These are phyloP conservation scores for Terana coerulea DNA, from an alignment of 768 basidiomycete genomes.

Conservation along the genomic window DNA sequence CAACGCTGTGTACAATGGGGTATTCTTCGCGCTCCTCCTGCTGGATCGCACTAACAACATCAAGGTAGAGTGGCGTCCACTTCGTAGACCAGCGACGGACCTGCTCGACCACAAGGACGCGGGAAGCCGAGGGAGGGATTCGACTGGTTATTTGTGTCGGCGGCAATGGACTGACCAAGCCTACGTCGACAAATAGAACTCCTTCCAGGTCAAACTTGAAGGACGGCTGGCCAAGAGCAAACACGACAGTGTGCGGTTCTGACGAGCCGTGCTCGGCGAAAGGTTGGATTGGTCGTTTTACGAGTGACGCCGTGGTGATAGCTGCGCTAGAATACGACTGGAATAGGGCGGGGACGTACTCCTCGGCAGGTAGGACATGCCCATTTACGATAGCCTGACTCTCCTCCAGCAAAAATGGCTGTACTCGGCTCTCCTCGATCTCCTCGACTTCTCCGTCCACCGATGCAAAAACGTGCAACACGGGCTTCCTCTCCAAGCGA, in stretches of 20 bases:
- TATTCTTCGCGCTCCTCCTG: conserved; percentile 36
- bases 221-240: conserved; percentile 59
- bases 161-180: conserved; percentile 67
- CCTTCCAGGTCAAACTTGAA: conserved; percentile 46
- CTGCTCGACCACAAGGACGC: conserved; percentile 82
- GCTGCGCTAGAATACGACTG: conserved; percentile 67
- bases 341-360: conserved; percentile 32
- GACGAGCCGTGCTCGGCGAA: conserved; percentile 47
- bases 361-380: conserved; percentile 24
- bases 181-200: conserved; percentile 59
- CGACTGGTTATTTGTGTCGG: conserved; percentile 49
- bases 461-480: conserved; percentile 75
- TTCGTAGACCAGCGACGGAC: conserved; percentile 71
- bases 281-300: conserved; percentile 59
- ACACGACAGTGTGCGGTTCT: conserved; percentile 62
- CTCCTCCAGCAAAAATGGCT: conserved; percentile 54
- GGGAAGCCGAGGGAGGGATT: conserved; percentile 60
- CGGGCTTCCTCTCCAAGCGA: conserved; percentile 60
- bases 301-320: conserved; percentile 56
- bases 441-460: conserved; percentile 42
- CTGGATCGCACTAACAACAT: conserved; percentile 65
- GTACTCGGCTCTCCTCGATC: conserved; percentile 55
- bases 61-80: conserved; percentile 86
- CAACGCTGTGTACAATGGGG: conserved; percentile 57
- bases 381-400: conserved; percentile 30